These are phyloP conservation scores for Boletus subcaerulescens DNA, from an alignment of 768 basidiomycete genomes.

Conservation along the genomic window DNA sequence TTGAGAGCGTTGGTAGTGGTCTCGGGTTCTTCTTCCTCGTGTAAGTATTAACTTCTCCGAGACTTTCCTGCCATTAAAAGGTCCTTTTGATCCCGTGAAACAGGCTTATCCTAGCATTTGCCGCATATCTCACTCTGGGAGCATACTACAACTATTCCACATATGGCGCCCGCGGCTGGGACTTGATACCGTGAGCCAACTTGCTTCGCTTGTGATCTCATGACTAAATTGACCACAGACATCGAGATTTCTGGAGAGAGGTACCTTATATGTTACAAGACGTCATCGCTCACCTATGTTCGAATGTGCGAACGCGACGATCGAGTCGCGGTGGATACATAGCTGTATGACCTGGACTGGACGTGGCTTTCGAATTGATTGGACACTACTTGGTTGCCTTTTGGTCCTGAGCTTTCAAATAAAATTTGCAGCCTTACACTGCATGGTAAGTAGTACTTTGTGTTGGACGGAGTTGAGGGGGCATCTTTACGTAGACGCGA, in stretches of 20 bases:
- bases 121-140: constrained; percentile 72
- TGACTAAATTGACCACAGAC: constrained; percentile 40
- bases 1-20: constrained; percentile 59
- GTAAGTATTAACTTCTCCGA: constrained; percentile 42
- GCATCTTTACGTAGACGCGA: constrained; percentile 14
- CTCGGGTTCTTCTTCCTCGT: constrained; percentile 89
- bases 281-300: constrained; percentile 74
- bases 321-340: constrained; percentile 72
- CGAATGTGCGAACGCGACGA: constrained; percentile 64
- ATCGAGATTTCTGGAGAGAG: constrained; percentile 89
- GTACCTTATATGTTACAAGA: constrained; percentile 84
- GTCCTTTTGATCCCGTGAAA: constrained; percentile 39
- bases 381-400: constrained; percentile 7
- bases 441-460: no score
- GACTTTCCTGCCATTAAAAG: background rate
- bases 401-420: background rate
- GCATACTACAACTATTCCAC: constrained; percentile 87
- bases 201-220: constrained; percentile 1
- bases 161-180: constrained; percentile 79
- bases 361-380: constrained; percentile 1
- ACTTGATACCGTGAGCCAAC: constrained; percentile 79
- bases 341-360: constrained; percentile 49
- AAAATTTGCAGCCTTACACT: background rate
- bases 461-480: no score
- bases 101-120: constrained; percentile 52